These are phyloP conservation scores for Nepenthes mirabilis DNA, from an alignment of 148 eudicot species.

Conservation along the genomic window DNA sequence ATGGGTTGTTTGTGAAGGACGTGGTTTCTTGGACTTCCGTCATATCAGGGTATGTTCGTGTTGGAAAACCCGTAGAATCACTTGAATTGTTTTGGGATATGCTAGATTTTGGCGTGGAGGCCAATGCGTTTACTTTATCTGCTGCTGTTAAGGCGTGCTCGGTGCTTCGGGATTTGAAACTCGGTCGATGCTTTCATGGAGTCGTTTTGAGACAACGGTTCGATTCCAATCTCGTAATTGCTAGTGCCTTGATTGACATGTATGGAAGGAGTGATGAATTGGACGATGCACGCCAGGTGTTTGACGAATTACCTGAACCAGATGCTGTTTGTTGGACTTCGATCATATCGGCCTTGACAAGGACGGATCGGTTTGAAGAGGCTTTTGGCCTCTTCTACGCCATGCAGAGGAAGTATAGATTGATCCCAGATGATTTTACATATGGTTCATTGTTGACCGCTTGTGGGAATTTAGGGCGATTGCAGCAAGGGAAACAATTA, in stretches of 20 bases:
- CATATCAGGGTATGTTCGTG: conserved; percentile 53
- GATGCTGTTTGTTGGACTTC: conserved; percentile 79
- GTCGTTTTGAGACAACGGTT: conserved; percentile 56
- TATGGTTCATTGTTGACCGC: conserved; percentile 64
- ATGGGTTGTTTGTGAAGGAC: conserved; percentile 43
- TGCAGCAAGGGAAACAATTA: conserved; percentile 56
- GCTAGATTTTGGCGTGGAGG: conserved; percentile 47
- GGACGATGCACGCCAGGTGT: conserved; percentile 33
- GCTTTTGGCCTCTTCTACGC: conserved; percentile 39
- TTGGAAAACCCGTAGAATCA: conserved; percentile 26
- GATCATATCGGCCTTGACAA: conserved; percentile 42
- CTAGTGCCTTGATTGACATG: conserved; percentile 55
- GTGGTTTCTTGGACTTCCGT: conserved; percentile 83
- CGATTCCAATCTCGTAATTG: conserved; percentile 38
- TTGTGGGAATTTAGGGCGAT: conserved; percentile 56
- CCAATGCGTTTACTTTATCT: conserved; percentile 74
- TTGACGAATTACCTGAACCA: conserved; percentile 50
- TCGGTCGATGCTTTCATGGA: conserved; percentile 59
- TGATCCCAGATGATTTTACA: conserved; percentile 45
- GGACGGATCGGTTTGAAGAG: conserved; percentile 47
- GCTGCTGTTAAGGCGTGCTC: conserved; percentile 60
- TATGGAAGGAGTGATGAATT: conserved; percentile 50
- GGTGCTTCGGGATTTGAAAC: conserved; percentile 34
- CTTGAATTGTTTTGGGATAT: conserved; percentile 39
- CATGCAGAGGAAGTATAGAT: conserved; percentile 35